phyloP scores from a whole-genome alignment of 176 grass and related monocot genomes.

The Aechmea fasciata region DNA sequence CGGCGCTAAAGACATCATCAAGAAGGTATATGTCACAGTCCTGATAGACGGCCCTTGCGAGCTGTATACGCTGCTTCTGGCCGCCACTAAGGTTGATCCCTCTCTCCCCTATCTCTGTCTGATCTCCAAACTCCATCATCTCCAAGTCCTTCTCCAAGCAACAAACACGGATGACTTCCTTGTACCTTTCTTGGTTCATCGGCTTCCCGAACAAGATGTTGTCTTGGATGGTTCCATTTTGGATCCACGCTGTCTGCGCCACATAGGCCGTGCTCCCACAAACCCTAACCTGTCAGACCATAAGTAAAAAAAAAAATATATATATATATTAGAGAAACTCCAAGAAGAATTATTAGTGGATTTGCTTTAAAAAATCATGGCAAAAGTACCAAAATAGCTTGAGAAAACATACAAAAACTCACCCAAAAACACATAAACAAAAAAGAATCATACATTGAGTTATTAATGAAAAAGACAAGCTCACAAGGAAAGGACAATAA shows the following conservation, averaged over 20 bases:
- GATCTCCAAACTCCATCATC: constrained; percentile 99
- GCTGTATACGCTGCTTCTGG: constrained; percentile 95
- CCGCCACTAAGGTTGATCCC: constrained; percentile 97
- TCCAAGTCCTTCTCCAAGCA: constrained; percentile 92
- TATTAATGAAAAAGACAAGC: too few species aligned
- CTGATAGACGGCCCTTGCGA: constrained; percentile 89
- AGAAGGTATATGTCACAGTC: constrained; percentile 86
- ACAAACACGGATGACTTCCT: constrained; percentile 70
- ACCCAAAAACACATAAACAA: too few species aligned
- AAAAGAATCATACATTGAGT: too few species aligned
- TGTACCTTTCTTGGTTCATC: constrained; percentile 65
- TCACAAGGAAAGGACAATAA: too few species aligned
- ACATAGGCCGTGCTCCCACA: constrained; percentile 82
- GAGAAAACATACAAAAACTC: too few species aligned
- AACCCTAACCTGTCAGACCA: constrained; percentile 65
- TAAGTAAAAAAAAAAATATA: not conserved
- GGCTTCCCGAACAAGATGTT: constrained; percentile 87
- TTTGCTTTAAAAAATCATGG: too few species aligned
- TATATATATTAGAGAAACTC: not conserved
- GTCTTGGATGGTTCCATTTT: constrained; percentile 90
- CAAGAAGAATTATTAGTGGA: not conserved
- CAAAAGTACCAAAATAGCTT: too few species aligned
- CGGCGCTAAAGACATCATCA: constrained; percentile 92
- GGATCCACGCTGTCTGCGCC: constrained; percentile 89
- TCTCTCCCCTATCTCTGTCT: constrained; percentile 96